A percentile compares a stretch with the other conserved stretches of the same genome.
phyloP scores from a whole-genome alignment of 1,284 basidiomycete species.

The Rugiboletus extremiorientalis region DNA sequence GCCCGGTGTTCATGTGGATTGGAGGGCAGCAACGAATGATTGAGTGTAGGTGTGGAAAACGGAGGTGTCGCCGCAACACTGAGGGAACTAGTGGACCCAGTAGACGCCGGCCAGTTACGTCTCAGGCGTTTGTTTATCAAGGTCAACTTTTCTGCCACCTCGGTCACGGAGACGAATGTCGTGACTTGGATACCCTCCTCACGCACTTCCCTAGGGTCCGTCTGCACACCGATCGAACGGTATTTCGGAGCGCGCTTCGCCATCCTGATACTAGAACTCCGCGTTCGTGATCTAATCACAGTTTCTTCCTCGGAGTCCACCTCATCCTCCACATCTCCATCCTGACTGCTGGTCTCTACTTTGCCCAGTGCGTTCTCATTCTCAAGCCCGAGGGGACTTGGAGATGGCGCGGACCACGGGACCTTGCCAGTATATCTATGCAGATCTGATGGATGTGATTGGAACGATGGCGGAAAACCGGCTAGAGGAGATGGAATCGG shows the following conservation, averaged over 20 bases:
- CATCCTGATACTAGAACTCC: slow-evolving; percentile 13
- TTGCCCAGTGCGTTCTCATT: slow-evolving; percentile 51
- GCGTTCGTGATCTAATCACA: slow-evolving; percentile 23
- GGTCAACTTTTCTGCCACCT: slow-evolving; percentile 16
- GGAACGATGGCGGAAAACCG: slow-evolving; percentile 55
- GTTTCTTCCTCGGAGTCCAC: slow-evolving; percentile 54
- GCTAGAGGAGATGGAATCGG: slow-evolving; percentile 35
- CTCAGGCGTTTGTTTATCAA: slow-evolving; percentile 24
- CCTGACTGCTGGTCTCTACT: slow-evolving; percentile 67
- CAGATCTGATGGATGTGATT: slow-evolving; percentile 84
- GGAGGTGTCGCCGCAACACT: slow-evolving; percentile 26
- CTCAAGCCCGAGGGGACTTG: slow-evolving; percentile 46
- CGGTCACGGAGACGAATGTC: slow-evolving; percentile 12
- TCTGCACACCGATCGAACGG: slow-evolving; percentile 35
- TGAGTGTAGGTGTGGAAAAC: background rate
- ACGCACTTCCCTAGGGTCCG: slow-evolving; percentile 22
- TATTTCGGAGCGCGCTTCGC: slow-evolving; percentile 13
- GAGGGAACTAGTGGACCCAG: slow-evolving; percentile 24
- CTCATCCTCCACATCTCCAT: slow-evolving; percentile 83
- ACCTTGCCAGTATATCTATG: slow-evolving; percentile 71
- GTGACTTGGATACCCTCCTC: slow-evolving; percentile 28
- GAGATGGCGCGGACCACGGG: slow-evolving; percentile 47
- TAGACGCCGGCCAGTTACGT: slow-evolving; percentile 39
- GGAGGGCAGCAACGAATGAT: background rate
- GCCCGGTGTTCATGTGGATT: background rate